Evolutionary conservation across 495 filamentous ascomycete genomes (phyloP), one percentile per base, ranked within the genome.

Genomic region (Penicillium ochrochloron): DNA sequence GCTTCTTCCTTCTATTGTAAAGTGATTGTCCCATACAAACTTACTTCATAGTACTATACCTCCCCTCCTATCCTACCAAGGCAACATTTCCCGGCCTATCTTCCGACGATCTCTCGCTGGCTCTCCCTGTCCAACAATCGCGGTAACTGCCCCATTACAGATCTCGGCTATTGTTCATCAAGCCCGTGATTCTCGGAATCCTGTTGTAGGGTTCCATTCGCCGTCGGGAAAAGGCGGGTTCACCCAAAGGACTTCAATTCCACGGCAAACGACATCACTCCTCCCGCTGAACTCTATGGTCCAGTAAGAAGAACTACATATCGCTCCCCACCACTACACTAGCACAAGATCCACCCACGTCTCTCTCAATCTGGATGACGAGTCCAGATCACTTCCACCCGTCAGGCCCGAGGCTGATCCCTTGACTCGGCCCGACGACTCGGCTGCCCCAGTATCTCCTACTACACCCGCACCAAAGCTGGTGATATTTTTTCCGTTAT

Each of bases 161-260:
- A 3, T 56, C 33, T 37, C 53, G 53, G 53, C 53, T 34, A 56
- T 56, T 19, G 35, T 31, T 37, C 53, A 31, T 37, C 31, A 21
- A 2, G 31, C 33, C 33, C 53, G 53, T 56, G 31, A 37, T 35
- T 33, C 33, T 56, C 53, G 53, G 53, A 35, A 56, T 17, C 48
- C 48, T 23, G 9, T 17, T 17, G 9, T 10, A 35, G 21, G 31
- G n/a, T 17, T 35, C 52, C 29, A 33, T 34, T 55, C n/a, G 23
- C 41, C 44, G 21, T 67, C 67, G 67, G 67, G 57, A 66, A 66
- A 69, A 69, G 67, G 67, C 67, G 67, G 66, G 53, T 53, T 23
- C 19, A 14, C 12, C 9, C 7, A 29, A 5, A 4, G n/a, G 5
- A 8, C 17, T 6, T 27, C 29, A 17, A 35, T 55, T 48, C 62